Conservation (phyloP, 176 grass and related monocot species). For the Zoysia pacifica region DNA sequence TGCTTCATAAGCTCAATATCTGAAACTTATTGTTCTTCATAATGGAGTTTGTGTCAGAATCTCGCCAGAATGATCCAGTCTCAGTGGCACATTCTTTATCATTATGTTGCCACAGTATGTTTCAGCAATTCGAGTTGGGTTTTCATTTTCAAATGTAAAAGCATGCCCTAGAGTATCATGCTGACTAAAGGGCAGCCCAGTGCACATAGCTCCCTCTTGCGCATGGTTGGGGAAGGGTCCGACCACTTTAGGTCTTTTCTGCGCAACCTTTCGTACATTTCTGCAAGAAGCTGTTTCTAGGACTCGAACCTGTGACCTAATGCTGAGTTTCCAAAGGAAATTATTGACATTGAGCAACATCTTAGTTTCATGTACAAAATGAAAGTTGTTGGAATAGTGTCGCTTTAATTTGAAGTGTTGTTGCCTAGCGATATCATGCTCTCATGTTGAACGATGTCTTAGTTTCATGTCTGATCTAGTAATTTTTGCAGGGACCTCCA, state of each 20-base stretch:
- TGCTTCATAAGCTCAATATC: background rate
- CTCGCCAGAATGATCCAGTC: background rate
- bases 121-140: constrained; percentile 2
- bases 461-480: constrained; percentile 27
- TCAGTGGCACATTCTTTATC: constrained; percentile 2
- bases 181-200: background rate
- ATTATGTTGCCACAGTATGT: constrained; percentile 2
- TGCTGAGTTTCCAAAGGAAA: background rate
- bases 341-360: background rate
- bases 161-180: constrained; percentile 3
- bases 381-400: background rate
- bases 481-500: constrained; percentile 65
- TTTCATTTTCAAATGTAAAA: constrained; percentile 17
- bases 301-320: background rate
- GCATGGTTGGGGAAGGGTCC: too few relatives aligned
- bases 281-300: too few relatives aligned
- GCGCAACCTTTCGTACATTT: too few relatives aligned
- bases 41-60: background rate
- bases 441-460: constrained; percentile 17
- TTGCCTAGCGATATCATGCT: background rate
- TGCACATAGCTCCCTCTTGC: too few relatives aligned
- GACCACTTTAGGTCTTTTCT: too few relatives aligned
- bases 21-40: background rate
- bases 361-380: background rate
- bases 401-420: too few relatives aligned